Conservation (phyloP, 2,329 filamentous ascomycete species). For the Myriosclerotinia duriaeana region DNA sequence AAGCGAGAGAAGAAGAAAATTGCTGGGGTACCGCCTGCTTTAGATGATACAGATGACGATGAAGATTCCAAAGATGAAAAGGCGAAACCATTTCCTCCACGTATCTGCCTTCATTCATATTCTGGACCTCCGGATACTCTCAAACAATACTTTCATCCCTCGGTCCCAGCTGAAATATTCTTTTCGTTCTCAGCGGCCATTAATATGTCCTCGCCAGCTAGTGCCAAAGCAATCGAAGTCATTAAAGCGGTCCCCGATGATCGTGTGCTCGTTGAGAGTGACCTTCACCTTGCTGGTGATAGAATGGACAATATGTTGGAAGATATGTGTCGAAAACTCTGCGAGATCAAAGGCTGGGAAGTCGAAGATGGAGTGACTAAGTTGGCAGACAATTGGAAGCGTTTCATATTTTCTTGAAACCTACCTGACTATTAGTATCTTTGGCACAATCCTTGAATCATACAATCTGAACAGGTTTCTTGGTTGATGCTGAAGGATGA, state of each 20-base stretch:
- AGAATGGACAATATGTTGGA: conserved; percentile 78
- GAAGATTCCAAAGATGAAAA: conserved; percentile 38
- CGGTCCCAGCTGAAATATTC: conserved; percentile 74
- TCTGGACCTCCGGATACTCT: conserved; percentile 74
- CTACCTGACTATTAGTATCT: background rate
- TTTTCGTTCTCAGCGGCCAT: conserved; percentile 86
- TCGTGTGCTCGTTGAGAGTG: conserved; percentile 82
- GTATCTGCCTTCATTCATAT: conserved; percentile 93
- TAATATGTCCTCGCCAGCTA: conserved; percentile 63
- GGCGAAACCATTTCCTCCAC: conserved; percentile 71
- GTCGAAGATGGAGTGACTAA: conserved; percentile 67
- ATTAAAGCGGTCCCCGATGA: conserved; percentile 74
- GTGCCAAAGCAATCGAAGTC: conserved; percentile 53
- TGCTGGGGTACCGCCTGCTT: conserved; percentile 42
- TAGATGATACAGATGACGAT: conserved; percentile 42
- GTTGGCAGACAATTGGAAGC: conserved; percentile 72
- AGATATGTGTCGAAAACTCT: conserved; percentile 73
- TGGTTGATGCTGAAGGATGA: too few relatives aligned
- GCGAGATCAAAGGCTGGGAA: conserved; percentile 73
- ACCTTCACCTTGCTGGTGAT: conserved; percentile 78
- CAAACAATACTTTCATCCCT: conserved; percentile 72
- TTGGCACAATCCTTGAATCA: background rate
- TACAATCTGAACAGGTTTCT: background rate
- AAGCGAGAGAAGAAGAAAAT: conserved; percentile 56
- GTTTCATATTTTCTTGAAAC: conserved; percentile 52